Evolutionary conservation across 208 protist genomes (phyloP), one percentile per base, ranked within the genome.

Genomic region (Leishmania arabica): DNA sequence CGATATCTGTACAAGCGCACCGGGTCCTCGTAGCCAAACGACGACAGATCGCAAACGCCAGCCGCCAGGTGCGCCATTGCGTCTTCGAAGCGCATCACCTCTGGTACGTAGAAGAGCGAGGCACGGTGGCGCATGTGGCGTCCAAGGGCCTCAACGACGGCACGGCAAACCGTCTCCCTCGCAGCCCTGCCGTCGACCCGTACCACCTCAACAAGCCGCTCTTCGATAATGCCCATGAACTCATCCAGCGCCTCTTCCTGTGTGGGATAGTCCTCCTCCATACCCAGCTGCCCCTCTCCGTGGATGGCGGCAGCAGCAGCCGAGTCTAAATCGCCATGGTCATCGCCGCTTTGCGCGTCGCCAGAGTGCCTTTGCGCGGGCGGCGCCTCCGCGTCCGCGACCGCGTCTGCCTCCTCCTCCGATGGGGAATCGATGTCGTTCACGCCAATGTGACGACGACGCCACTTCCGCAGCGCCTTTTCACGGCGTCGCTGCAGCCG

Each of bases 401-500:
- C 72, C 1, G 77, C 71, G 5, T 84, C 72, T 0, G 77, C 83
- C 15, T 81, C 77, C 27, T 70, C 62, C 11, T 84, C 78, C 0
- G 78, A 82, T 1, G 79, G 62, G 15, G 56, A 54, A 24, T 90
- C 80, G n/a, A 84, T 80, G 84, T 97, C 93, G 78, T 98, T 85
- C 15, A 65, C 86, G 34, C 95, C 95, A 86, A 98, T 95, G 85
- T 98, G 90, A n/a, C 95, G 95, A 31, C 95, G 93, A 8, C 93
- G 93, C 94, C 95, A 98, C 78, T 92, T 90, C 21, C 81, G 82
- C 84, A 98, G 78, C 72, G 83, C 87, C 42, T 84, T 81, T 79
- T 95, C 89, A 62, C 89, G 87, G n/a, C 80, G 83, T 7, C 78
- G 82, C 31, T 82, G 60, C 64, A 84, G 74, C 3, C 80, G 74